Evolutionary conservation across 306 rosid genomes (phyloP).

Genomic region (Castanea mollissima): DNA sequence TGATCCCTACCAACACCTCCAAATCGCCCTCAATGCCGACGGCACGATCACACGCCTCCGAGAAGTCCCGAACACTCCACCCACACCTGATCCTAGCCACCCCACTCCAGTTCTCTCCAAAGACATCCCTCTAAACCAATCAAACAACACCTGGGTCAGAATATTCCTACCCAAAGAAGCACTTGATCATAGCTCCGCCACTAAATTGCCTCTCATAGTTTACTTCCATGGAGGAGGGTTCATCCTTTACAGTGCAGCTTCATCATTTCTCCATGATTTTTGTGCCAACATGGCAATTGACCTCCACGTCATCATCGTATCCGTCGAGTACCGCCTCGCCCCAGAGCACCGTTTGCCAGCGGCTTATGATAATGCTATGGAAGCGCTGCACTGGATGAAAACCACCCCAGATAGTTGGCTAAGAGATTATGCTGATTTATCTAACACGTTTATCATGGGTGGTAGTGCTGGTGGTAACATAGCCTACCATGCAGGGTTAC

Average conservation of each 20-base stretch:
- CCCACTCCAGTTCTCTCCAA: constrained; percentile 35
- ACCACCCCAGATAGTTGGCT: constrained; percentile 35
- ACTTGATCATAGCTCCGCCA: constrained; percentile 8
- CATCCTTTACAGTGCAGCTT: constrained; percentile 13
- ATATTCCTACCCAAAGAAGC: constrained; percentile 36
- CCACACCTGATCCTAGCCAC: constrained; percentile 33
- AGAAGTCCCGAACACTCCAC: constrained; percentile 23
- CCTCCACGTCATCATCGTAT: constrained; percentile 25
- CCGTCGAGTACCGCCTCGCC: constrained; percentile 50
- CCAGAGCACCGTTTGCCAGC: constrained; percentile 54
- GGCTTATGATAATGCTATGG: constrained; percentile 48
- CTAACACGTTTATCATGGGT: constrained; percentile 51
- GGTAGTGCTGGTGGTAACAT: constrained; percentile 50
- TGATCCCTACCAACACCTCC: constrained; percentile 39
- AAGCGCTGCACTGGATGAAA: constrained; percentile 41
- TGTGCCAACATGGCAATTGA: constrained; percentile 20
- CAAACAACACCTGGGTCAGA: constrained; percentile 38
- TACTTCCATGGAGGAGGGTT: constrained; percentile 55
- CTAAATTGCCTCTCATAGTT: constrained; percentile 41
- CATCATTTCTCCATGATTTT: constrained; percentile 28
- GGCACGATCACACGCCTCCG: constrained; percentile 37
- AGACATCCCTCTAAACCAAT: constrained; percentile 37
- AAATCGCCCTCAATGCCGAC: constrained; percentile 31
- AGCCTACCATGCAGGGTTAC: constrained; percentile 39
- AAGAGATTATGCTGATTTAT: constrained; percentile 29